Evolutionary conservation across 2,329 filamentous ascomycete species (phyloP), one percentile per base, ranked within the genome.

Genomic region (Aspergillus sojae): DNA sequence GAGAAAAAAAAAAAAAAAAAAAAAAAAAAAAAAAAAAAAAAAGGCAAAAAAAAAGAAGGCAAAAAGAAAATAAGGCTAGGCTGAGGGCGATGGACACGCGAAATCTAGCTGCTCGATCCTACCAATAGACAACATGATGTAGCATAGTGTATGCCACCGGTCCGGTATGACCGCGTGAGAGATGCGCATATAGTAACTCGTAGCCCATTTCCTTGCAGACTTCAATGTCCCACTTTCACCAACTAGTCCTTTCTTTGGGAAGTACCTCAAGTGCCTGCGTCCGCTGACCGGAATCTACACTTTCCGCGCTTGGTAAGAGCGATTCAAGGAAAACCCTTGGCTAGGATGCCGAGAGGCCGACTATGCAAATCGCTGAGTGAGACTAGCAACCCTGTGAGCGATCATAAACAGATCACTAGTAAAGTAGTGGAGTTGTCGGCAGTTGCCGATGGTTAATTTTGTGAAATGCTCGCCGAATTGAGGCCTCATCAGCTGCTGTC

Each of bases 401-500:
- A 50, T 50, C 46, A 50, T 28, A 50, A 50, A 28, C 46, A 30
- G 23, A 16, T 28, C 46, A 28, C 46, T 30, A 50, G 26, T 7
- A 50, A n/a, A 1, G 23, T 16, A 14, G 19, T 54, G 50, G 48
- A 54, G 50, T 21, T 36, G 32, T 54, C 52, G 52, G 52, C 30
- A 54, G n/a, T 23, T 36, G 30, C 52, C 52, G 52, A 54, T n/a
- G 23, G 52, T 54, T 32, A 54, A 23, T 36, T n/a, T 28, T 28
- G 21, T 30, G 2, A 19, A 36, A 7, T 21, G 52, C 32, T 54
- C 30, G 28, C 28, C 30, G 16, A 30, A 34, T 21, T 5, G 12
- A 54, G 41, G 62, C 52, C 45, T 66, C 62, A 65, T 64, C 60
- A 59, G 64, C 62, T 61, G 63, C 56, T 66, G 55, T 58, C 61